Conservation (phyloP, 768 basidiomycete species). For the Arthromyces matolae region DNA sequence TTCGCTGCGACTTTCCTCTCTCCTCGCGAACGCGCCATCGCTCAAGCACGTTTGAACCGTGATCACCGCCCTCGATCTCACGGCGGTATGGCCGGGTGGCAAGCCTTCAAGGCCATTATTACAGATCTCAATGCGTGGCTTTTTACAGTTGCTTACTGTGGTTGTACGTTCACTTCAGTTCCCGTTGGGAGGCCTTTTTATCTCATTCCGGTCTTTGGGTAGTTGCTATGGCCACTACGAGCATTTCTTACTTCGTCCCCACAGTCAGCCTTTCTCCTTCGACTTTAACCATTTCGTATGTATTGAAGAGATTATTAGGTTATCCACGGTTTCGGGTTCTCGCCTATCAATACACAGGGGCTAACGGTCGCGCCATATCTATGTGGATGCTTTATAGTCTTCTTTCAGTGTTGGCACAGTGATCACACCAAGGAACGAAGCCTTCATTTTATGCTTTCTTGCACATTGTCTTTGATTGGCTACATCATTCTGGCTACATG, state of each 20-base stretch:
- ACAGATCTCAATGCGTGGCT: conserved; percentile 50
- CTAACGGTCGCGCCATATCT: conserved; percentile 56
- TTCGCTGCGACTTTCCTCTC: conserved; percentile 51
- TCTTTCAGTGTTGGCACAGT: conserved; percentile 52
- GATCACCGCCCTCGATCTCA: conserved; percentile 57
- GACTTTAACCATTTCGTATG: no score
- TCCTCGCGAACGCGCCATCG: conserved; percentile 50
- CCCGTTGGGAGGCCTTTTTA: not conserved
- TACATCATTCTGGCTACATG: conserved; percentile 52
- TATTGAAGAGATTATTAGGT: conserved; percentile 30
- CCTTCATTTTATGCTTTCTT: conserved; percentile 51
- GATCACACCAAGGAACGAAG: conserved; percentile 52
- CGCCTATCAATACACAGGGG: conserved; percentile 53
- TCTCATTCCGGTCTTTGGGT: not conserved
- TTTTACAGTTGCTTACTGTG: conserved; percentile 48
- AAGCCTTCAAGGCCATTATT: conserved; percentile 49
- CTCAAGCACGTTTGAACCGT: conserved; percentile 49
- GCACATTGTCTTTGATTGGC: conserved; percentile 43
- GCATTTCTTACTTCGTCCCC: conserved; percentile 55
- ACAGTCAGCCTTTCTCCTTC: conserved; percentile 34
- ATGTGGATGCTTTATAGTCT: conserved; percentile 52
- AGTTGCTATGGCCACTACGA: conserved; percentile 57
- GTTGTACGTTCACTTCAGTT: conserved; percentile 40
- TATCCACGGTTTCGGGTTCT: conserved; percentile 54
- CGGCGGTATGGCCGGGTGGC: conserved; percentile 55